Evolutionary conservation across 331 rosid genomes (phyloP).

Genomic region (Erythrophleum ivorense): DNA sequence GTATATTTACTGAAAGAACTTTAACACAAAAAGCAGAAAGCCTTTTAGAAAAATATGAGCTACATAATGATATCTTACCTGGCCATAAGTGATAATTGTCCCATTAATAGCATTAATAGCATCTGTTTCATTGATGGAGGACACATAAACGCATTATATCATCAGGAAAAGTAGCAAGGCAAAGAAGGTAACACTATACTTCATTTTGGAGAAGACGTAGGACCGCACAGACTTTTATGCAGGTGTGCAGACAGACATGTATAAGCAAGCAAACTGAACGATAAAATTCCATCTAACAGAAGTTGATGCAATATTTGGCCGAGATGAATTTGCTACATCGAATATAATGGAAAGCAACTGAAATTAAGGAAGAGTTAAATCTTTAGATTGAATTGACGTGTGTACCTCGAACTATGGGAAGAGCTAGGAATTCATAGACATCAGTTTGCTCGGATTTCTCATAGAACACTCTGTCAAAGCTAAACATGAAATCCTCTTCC

Average conservation of each 20-base stretch:
- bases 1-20: not conserved
- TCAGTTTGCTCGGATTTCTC: constrained; percentile 75
- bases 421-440: constrained; percentile 70
- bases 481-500: constrained; percentile 62
- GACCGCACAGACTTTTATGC: not conserved
- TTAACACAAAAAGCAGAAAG: constrained; percentile 3
- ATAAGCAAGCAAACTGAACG: not conserved
- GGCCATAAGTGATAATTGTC: constrained; percentile 85
- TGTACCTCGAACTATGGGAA: constrained; percentile 82
- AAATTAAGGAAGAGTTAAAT: constrained; percentile 20
- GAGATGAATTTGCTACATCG: constrained; percentile 8
- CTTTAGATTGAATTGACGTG: constrained; percentile 23
- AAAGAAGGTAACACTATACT: not conserved
- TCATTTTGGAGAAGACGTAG: not conserved
- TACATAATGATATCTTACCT: constrained; percentile 50
- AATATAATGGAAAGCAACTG: not conserved
- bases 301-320: constrained; percentile 21
- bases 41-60: not conserved
- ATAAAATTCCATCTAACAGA: constrained; percentile 4
- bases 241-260: not conserved
- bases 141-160: constrained; percentile 34
- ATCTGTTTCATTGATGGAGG: constrained; percentile 55
- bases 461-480: constrained; percentile 77
- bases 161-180: not conserved
- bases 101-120: constrained; percentile 70